A percentile compares a stretch with the other conserved stretches of the same genome.
phyloP scores from a whole-genome alignment of 441 rosid species.

The Cnidoscolus chayamansa region DNA sequence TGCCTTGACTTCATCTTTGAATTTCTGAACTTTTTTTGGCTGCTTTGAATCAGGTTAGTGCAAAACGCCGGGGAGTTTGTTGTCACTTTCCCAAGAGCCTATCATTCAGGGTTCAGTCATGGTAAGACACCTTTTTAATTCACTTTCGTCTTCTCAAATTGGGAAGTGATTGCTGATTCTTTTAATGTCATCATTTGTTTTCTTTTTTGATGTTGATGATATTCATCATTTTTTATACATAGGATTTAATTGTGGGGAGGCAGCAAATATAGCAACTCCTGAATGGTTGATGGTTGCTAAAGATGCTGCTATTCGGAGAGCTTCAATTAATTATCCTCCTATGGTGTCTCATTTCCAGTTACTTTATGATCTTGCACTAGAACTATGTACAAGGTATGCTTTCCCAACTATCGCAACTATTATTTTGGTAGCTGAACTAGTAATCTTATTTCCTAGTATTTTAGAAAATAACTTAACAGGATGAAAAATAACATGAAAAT shows the following conservation, averaged over 20 bases:
- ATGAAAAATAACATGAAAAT: too few species aligned
- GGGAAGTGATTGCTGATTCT: background rate
- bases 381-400: constrained; percentile 73
- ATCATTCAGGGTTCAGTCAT: constrained; percentile 98
- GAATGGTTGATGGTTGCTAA: constrained; percentile 85
- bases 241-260: constrained; percentile 35
- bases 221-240: constrained; percentile 14
- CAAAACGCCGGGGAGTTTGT: constrained; percentile 99
- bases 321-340: constrained; percentile 91
- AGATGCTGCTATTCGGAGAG: constrained; percentile 96
- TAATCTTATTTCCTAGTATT: constrained; percentile 15
- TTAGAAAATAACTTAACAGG: constrained; percentile 8
- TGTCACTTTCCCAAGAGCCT: constrained; percentile 98
- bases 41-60: constrained; percentile 69
- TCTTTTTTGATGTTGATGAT: constrained; percentile 17
- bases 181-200: constrained; percentile 6
- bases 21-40: constrained; percentile 19
- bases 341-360: constrained; percentile 99
- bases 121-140: constrained; percentile 44
- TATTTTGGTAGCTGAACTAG: constrained; percentile 13
- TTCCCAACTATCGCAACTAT: constrained; percentile 13
- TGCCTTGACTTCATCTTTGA: constrained; percentile 12
- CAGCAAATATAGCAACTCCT: constrained; percentile 55
- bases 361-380: constrained; percentile 89
- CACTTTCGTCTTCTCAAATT: constrained; percentile 13